Conservation (phyloP, 371 early-diverging fungal species). For the Mucor circinelloides region DNA sequence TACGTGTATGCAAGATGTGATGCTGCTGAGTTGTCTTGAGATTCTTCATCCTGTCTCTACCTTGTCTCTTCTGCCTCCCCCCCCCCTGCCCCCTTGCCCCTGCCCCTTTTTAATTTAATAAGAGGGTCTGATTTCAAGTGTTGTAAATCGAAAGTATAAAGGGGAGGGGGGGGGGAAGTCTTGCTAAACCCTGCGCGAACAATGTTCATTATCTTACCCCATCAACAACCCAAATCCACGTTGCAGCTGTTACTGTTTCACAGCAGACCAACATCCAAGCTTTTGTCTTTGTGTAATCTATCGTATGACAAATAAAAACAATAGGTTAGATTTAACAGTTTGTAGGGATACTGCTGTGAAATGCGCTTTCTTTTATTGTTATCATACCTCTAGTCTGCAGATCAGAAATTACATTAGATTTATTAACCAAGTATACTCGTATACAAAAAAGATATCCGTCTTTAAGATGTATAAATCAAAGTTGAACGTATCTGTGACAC, state of each 20-base stretch:
- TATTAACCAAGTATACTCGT: neutral
- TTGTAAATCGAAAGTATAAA: neutral
- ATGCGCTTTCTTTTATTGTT: neutral
- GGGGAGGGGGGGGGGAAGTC: no score
- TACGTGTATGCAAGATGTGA: neutral
- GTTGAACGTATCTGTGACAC: neutral
- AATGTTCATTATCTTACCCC: neutral
- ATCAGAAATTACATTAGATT: neutral
- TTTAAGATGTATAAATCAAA: neutral
- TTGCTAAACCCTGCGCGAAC: neutral
- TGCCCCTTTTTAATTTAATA: neutral
- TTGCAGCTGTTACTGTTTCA: conserved; percentile 4
- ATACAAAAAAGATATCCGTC: neutral
- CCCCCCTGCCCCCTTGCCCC: no score
- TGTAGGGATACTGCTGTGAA: neutral
- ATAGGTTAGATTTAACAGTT: neutral
- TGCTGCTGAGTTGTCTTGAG: neutral
- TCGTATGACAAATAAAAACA: conserved; percentile 1
- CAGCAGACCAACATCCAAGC: conserved; percentile 5
- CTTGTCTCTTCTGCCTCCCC: no score
- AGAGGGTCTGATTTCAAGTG: neutral
- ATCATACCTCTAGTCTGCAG: neutral
- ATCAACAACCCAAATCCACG: conserved; percentile 3
- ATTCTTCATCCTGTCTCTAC: no score
- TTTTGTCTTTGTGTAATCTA: neutral